A percentile compares a stretch with the other conserved stretches of the same genome.
phyloP scores from a whole-genome alignment of 2,329 filamentous ascomycete species.

The Aspergillus arachidicola region DNA sequence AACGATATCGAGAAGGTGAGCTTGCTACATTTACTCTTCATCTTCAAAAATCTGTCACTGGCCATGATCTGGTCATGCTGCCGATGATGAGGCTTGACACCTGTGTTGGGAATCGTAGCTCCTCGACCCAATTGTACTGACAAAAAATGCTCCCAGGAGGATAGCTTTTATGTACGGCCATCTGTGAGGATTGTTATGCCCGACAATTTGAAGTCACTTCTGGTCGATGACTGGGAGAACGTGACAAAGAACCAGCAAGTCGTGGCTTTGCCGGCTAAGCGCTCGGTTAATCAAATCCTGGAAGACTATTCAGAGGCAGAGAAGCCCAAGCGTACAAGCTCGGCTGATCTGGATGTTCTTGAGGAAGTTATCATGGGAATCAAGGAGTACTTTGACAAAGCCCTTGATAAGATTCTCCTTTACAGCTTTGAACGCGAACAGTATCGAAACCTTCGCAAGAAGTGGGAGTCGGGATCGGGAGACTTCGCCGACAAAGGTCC shows the following conservation, averaged over 20 bases:
- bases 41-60: not conserved
- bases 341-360: slow-evolving; percentile 76
- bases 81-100: not conserved
- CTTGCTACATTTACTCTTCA: slow-evolving; percentile 11
- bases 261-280: slow-evolving; percentile 76
- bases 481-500: slow-evolving; percentile 71
- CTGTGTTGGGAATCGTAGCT: not conserved
- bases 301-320: slow-evolving; percentile 77
- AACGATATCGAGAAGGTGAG: slow-evolving; percentile 53
- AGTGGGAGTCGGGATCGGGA: slow-evolving; percentile 65
- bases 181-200: slow-evolving; percentile 85
- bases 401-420: slow-evolving; percentile 81
- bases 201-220: slow-evolving; percentile 84
- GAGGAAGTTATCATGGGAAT: slow-evolving; percentile 86
- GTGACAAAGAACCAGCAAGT: slow-evolving; percentile 93
- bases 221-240: slow-evolving; percentile 99
- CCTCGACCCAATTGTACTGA: not conserved
- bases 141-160: slow-evolving; percentile 68
- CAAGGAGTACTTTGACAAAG: slow-evolving; percentile 92
- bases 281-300: slow-evolving; percentile 76
- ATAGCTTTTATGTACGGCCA: slow-evolving; percentile 79
- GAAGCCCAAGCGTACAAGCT: slow-evolving; percentile 64
- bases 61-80: not conserved
- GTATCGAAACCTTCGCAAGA: slow-evolving; percentile 74
- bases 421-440: slow-evolving; percentile 94